Base-by-base conservation (phyloP, 1,139 yeast genomes). In the Geotrichum carabidarum region DNA sequence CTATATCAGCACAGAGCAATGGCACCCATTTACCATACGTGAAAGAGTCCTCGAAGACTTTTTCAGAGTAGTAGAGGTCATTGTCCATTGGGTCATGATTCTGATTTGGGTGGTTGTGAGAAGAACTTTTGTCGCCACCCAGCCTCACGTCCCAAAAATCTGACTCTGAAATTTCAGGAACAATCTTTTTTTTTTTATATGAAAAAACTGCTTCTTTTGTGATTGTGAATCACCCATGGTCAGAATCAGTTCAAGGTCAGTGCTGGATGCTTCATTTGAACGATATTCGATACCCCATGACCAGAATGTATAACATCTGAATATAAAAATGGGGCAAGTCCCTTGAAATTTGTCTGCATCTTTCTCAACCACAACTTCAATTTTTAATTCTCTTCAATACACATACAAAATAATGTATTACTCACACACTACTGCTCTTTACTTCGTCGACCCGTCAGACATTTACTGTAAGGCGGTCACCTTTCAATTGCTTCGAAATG, bases 21-120 rank as follows among this genome's bases (percentile, higher is more conserved):
- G 65, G 65, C 2, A 62, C 60, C 66, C 66, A 63, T 46, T 58
- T 54, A 44, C 60, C 58, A 47, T 54, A 61, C 0, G 65, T 63
- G 27, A 55, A 17, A 4, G 65, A 61, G 4, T 47, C 41, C 2
- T 22, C 41, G 40, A 62, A 63, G 8, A 31, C 48, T 11, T 30
- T 14, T 44, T 61, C 59, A 30, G 54, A 49, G 43, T 62, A 58
- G 48, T 55, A 57, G 14, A 48, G 14, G 34, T 51, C 50, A 42
- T 22, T 15, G 34, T 18, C 41, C 53, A 50, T 50, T 35, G 40
- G 14, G 18, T 17, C 27, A 22, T 22, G 27, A 22, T 22, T 22
- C 27, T 22, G 27, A 22, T 15, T 27, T 37, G 18, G 27, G 27
- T 22, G 27, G 27, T 22, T 22, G 27, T 22, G 27, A 22, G 27